phyloP scores from a whole-genome alignment of 495 filamentous ascomycete species.

The Aspergillus asperescens region DNA sequence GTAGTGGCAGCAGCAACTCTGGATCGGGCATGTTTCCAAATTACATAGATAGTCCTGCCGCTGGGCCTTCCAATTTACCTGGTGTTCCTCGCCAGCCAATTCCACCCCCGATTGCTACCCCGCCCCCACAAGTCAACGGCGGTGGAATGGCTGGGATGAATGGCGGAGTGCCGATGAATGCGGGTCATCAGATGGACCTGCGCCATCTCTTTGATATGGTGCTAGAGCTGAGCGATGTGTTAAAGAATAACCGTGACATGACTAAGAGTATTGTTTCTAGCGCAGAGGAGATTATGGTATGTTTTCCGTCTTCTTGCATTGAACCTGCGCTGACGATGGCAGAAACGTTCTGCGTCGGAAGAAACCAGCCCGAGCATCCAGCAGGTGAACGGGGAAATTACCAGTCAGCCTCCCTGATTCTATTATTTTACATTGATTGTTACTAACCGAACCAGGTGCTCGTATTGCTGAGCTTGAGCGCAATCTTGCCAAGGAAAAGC shows the following conservation, averaged over 20 bases:
- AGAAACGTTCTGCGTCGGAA: constrained; percentile 45
- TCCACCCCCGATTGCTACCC: constrained; percentile 31
- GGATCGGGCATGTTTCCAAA: constrained; percentile 31
- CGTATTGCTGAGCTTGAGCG: constrained; percentile 49
- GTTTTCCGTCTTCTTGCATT: constrained; percentile 7
- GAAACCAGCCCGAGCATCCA: constrained; percentile 38
- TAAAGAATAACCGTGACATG: constrained; percentile 71
- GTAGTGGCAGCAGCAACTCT: constrained; percentile 24
- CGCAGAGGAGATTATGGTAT: constrained; percentile 55
- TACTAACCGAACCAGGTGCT: constrained; percentile 30
- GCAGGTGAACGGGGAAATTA: constrained; percentile 46
- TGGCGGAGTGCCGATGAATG: constrained; percentile 57
- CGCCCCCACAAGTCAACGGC: constrained; percentile 48
- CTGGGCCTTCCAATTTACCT: constrained; percentile 29
- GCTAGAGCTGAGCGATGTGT: constrained; percentile 68
- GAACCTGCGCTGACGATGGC: constrained; percentile 13
- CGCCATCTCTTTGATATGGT: constrained; percentile 82
- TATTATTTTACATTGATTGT: not conserved
- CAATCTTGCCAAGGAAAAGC: constrained; percentile 47
- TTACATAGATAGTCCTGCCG: constrained; percentile 29
- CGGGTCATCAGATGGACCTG: constrained; percentile 82
- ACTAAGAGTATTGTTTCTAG: constrained; percentile 69
- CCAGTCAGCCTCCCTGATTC: constrained; percentile 25
- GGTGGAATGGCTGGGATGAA: constrained; percentile 55
- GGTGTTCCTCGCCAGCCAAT: constrained; percentile 36